A percentile compares a stretch with the other conserved stretches of the same genome.
These are phyloP conservation scores for Geotrichum carabidarum DNA, from an alignment of 1,139 yeast species.

Conservation along the genomic window DNA sequence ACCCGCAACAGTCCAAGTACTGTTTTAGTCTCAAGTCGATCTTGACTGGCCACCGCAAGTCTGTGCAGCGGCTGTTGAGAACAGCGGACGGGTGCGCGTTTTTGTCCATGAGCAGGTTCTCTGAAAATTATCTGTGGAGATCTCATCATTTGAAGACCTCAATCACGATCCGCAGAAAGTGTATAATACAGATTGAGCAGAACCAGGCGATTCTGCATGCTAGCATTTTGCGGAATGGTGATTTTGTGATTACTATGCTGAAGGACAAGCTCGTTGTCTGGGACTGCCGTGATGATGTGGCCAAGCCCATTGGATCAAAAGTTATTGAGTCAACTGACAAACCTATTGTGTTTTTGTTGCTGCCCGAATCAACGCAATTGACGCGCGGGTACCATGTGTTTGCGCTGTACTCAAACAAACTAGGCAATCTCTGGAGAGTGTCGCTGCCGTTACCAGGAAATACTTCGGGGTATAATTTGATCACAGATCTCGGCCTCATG, in stretches of 20 bases:
- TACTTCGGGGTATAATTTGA: slow-evolving; percentile 2
- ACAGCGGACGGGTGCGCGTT: slow-evolving; percentile 58
- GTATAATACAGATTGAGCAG: slow-evolving; percentile 27
- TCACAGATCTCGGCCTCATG: slow-evolving; percentile 19
- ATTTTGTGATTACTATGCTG: slow-evolving; percentile 44
- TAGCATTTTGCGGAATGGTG: slow-evolving; percentile 52
- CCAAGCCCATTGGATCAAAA: slow-evolving; percentile 22
- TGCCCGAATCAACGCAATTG: slow-evolving; percentile 43
- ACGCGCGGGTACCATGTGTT: slow-evolving; percentile 42
- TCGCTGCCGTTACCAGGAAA: slow-evolving; percentile 9
- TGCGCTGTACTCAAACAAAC: slow-evolving; percentile 38
- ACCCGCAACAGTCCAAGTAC: slow-evolving; percentile 22
- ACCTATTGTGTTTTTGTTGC: slow-evolving; percentile 43
- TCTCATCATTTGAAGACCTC: slow-evolving; percentile 29
- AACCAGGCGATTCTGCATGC: slow-evolving; percentile 44
- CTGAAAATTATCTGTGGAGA: slow-evolving; percentile 36
- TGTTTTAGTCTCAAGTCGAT: slow-evolving; percentile 32
- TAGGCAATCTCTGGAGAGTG: slow-evolving; percentile 21
- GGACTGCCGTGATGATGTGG: slow-evolving; percentile 47
- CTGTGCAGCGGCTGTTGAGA: slow-evolving; percentile 60
- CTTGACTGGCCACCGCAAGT: slow-evolving; percentile 80
- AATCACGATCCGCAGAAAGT: slow-evolving; percentile 29
- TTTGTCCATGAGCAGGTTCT: slow-evolving; percentile 40
- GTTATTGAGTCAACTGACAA: slow-evolving; percentile 23
- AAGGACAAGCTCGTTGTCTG: slow-evolving; percentile 50